phyloP scores from a whole-genome alignment of 2,329 filamentous ascomycete species.

The Fusarium sp. region DNA sequence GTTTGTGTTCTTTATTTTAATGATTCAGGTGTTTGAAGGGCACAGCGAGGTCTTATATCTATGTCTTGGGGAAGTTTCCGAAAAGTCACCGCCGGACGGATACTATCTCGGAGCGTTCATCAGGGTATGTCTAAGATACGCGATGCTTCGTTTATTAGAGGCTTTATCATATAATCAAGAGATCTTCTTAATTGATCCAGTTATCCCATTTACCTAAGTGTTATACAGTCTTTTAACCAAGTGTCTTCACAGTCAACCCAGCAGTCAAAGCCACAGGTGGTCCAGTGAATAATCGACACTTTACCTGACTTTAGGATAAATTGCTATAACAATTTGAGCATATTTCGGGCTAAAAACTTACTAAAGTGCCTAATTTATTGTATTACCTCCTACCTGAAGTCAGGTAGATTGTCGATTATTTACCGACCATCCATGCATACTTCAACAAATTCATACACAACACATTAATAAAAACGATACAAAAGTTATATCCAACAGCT shows the following conservation, averaged over 20 bases:
- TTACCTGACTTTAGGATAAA: too few species aligned
- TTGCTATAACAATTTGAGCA: too few species aligned
- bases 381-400: too few species aligned
- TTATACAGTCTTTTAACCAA: background rate
- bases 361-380: too few species aligned
- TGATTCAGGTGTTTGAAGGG: background rate
- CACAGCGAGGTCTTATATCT: conserved; percentile 7
- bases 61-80: conserved; percentile 29
- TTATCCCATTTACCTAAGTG: background rate
- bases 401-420: too few species aligned
- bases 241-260: background rate
- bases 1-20: background rate
- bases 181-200: background rate
- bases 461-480: background rate
- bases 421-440: background rate
- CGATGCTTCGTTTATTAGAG: background rate
- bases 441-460: conserved; percentile 15
- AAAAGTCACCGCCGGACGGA: conserved; percentile 41
- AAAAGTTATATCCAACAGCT: background rate
- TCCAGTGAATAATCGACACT: too few species aligned
- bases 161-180: background rate
- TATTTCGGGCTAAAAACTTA: too few species aligned
- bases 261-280: background rate
- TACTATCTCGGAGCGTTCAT: conserved; percentile 26
- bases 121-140: background rate